A percentile compares a stretch with the other conserved stretches of the same genome.
These are phyloP conservation scores for Cyamopsis tetragonoloba DNA, from an alignment of 306 rosid species.

Conservation along the genomic window DNA sequence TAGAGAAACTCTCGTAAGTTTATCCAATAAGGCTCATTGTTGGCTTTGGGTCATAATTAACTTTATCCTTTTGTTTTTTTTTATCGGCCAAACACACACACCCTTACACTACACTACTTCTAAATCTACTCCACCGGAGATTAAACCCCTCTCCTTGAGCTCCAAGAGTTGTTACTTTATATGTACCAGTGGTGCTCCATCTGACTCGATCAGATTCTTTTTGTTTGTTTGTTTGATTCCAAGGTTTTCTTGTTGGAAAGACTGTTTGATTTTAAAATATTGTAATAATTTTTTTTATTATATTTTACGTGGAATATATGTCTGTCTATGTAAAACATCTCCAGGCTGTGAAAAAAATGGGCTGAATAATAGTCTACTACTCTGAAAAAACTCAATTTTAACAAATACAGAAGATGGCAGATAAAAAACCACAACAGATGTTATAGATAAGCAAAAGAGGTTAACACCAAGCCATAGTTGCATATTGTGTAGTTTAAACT, in stretches of 20 bases:
- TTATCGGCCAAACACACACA: too few species aligned
- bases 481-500: neutral
- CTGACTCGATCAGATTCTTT: neutral
- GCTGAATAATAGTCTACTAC: neutral
- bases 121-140: too few species aligned
- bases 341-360: neutral
- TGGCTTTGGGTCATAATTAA: neutral
- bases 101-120: too few species aligned
- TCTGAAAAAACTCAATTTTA: neutral
- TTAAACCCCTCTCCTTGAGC: too few species aligned
- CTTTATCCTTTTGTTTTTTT: neutral
- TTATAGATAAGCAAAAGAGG: slow-evolving; percentile 6
- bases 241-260: neutral
- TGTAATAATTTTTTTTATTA: neutral
- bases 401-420: neutral
- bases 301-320: neutral
- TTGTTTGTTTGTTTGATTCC: neutral
- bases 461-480: neutral
- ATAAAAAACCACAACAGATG: slow-evolving; percentile 3
- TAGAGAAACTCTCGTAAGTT: too few species aligned
- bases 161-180: too few species aligned
- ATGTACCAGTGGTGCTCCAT: neutral
- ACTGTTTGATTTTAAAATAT: neutral
- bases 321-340: neutral
- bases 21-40: too few species aligned